Evolutionary conservation across 257 asterid genomes (phyloP).

Genomic region (Fraxinus pennsylvanica): DNA sequence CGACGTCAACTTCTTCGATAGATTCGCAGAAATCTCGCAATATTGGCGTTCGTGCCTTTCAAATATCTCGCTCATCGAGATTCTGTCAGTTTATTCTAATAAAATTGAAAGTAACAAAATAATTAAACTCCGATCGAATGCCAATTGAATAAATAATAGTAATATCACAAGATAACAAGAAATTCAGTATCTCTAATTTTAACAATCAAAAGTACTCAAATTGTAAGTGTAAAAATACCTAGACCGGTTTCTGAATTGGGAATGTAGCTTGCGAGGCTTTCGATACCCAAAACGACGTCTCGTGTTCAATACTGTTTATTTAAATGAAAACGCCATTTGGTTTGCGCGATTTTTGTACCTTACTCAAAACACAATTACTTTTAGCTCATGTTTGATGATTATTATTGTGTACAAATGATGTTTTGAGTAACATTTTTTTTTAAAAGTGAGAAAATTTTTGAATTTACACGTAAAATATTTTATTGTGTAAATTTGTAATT

Average conservation of each 20-base stretch:
- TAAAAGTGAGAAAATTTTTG: no score
- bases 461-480: no score
- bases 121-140: conserved; percentile 12
- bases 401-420: no score
- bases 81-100: neutral
- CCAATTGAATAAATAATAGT: neutral
- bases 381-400: no score
- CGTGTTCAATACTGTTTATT: neutral
- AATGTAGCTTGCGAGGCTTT: neutral
- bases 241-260: neutral
- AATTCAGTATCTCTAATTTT: neutral
- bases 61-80: conserved; percentile 25
- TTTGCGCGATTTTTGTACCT: neutral
- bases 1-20: conserved; percentile 22
- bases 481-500: no score
- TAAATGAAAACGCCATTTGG: neutral
- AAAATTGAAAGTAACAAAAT: neutral
- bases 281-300: neutral
- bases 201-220: neutral
- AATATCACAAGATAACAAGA: neutral
- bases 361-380: no score
- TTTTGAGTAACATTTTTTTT: no score
- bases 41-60: conserved; percentile 24
- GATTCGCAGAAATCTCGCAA: conserved; percentile 23
- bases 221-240: neutral